Evolutionary conservation across 1,139 yeast genomes (phyloP).

Genomic region (Candida sanyaensis): DNA sequence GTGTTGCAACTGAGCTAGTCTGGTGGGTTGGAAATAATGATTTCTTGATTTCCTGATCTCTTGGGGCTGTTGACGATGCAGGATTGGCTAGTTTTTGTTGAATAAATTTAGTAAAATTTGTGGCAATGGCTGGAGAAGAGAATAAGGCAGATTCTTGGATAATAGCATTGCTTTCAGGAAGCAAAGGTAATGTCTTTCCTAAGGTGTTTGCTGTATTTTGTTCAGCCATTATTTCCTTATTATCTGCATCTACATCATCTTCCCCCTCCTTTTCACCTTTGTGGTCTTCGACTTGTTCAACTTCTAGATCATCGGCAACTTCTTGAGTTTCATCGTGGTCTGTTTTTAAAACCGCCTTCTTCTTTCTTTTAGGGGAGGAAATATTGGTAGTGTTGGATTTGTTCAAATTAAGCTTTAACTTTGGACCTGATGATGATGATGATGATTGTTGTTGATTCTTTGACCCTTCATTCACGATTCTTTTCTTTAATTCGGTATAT

Average conservation of each 20-base stretch:
- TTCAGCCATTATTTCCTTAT: slow-evolving; percentile 9
- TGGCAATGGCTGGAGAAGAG: slow-evolving; percentile 34
- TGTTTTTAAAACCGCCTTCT: slow-evolving; percentile 19
- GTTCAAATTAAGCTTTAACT: slow-evolving; percentile 27
- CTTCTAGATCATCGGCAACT: slow-evolving; percentile 16
- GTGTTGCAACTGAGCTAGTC: slow-evolving; percentile 23
- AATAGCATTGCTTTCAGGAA: slow-evolving; percentile 28
- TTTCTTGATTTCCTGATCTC: slow-evolving; percentile 29
- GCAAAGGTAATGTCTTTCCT: slow-evolving; percentile 33
- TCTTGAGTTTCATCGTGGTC: slow-evolving; percentile 20
- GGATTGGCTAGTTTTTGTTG: slow-evolving; percentile 25
- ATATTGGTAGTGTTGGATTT: slow-evolving; percentile 17
- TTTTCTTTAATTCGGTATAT: slow-evolving; percentile 25
- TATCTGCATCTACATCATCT: slow-evolving; percentile 13
- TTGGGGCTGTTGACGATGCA: slow-evolving; percentile 13
- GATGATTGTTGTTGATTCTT: slow-evolving; percentile 5
- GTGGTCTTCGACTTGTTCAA: slow-evolving; percentile 15
- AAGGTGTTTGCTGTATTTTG: slow-evolving; percentile 20
- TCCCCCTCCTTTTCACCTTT: slow-evolving; percentile 11
- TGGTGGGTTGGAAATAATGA: slow-evolving; percentile 38
- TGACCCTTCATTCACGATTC: slow-evolving; percentile 20
- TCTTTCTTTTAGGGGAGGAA: slow-evolving; percentile 23
- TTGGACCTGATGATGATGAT: slow-evolving; percentile 14
- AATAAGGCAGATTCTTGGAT: slow-evolving; percentile 40
- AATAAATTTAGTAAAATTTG: slow-evolving; percentile 26